Base-by-base conservation (phyloP, 2,329 filamentous ascomycete genomes). In the Trichoderma guizhouense region DNA sequence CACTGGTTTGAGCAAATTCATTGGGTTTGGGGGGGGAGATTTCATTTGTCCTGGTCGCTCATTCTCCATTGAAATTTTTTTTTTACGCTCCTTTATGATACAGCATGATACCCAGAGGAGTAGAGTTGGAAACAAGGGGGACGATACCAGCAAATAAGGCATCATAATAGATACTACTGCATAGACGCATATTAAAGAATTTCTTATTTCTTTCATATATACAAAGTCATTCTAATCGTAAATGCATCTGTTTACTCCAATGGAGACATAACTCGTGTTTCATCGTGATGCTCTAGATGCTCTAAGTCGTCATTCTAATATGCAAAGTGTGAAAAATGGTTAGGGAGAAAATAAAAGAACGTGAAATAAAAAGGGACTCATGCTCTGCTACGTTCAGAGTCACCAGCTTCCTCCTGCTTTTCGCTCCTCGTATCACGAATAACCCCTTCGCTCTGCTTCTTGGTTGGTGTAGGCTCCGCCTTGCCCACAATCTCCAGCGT, bases 401-500 rank as follows among this genome's bases (percentile, higher is more conserved):
- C 58, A 14, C 12, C 18, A 9, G 26, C 66, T 3, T 34, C 66
- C 12, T n/a, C 43, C 2, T 4, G 32, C 26, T 70, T 43, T 26
- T 63, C 43, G 32, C 12, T 5, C 55, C 3, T 2, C 21, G 15
- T 15, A 28, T 4, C 15, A 2, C 24, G 30, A 34, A 71, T 21
- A 15, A 9, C 28, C 7, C 53, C 69, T 28, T 36, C 51, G 30
- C 26, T 28, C 24, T n/a, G 32, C 32, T 30, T 73, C 0, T 76
- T 77, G 5, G 24, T 34, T 36, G 30, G 12, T n/a, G 24, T 9
- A 64, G 74, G 12, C 53, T 73, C 66, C 11, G 76, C 77, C 77
- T 82, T 84, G 12, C 87, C 87, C 7, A 89, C 82, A 61, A 88
- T 84, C 5, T 87, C 87, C 39, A 86, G 84, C 8, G 85, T 84